Evolutionary conservation across 352 stramenopile genomes (phyloP).

Genomic region (Pythium rishiriense): DNA sequence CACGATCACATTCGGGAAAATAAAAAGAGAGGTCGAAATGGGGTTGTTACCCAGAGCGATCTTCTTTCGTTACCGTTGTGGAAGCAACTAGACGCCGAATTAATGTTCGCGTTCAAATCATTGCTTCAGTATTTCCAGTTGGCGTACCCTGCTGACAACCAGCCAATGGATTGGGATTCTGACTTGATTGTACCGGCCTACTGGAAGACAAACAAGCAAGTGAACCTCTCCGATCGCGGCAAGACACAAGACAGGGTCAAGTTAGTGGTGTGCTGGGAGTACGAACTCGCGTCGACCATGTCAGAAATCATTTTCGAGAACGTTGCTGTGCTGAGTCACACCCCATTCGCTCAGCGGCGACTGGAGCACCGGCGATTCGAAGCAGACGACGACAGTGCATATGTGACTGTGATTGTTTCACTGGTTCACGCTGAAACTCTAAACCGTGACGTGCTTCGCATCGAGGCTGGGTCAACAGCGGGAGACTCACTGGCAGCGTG

Average conservation of each 20-base stretch:
- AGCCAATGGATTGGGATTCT: constrained; percentile 2
- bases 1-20: background rate
- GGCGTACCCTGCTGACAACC: constrained; percentile 3
- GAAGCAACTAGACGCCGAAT: background rate
- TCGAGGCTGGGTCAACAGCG: background rate
- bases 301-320: constrained; percentile 15
- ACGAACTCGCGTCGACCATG: background rate
- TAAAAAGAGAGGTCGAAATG: background rate
- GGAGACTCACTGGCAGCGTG: background rate
- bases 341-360: background rate
- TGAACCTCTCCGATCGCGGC: too few relatives aligned
- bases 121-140: constrained; percentile 7
- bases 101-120: constrained; percentile 9
- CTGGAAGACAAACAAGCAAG: background rate
- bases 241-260: too few relatives aligned
- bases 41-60: background rate
- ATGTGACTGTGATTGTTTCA: background rate
- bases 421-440: background rate
- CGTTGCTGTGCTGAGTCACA: constrained; percentile 10
- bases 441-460: constrained; percentile 4
- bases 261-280: constrained; percentile 4
- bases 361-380: background rate
- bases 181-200: constrained; percentile 16
- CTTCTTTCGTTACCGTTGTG: background rate
- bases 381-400: background rate